phyloP scores from a whole-genome alignment of 192 early-diverging fungal species.

The Kickxella alabastrina region DNA sequence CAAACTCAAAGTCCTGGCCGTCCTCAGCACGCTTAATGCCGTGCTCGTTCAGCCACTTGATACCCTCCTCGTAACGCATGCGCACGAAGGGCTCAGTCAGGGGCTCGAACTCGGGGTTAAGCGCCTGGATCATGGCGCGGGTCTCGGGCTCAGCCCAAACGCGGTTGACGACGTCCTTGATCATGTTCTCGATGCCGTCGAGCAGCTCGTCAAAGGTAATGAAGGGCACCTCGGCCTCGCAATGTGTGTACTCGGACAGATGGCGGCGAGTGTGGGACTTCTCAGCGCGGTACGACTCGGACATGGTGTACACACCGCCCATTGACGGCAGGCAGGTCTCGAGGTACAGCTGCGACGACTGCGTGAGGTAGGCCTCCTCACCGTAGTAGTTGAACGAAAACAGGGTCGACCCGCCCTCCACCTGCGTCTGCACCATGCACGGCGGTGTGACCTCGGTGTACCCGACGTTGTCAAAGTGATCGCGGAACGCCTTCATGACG shows the following conservation, averaged over 20 bases:
- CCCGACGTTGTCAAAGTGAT: conserved; percentile 76
- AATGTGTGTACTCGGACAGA: conserved; percentile 94
- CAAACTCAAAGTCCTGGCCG: conserved; percentile 88
- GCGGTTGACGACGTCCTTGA: conserved; percentile 74
- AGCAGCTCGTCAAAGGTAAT: conserved; percentile 90
- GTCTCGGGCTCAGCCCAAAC: conserved; percentile 74
- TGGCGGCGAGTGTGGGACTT: conserved; percentile 96
- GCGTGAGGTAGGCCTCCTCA: conserved; percentile 94
- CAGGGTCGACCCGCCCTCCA: conserved; percentile 95
- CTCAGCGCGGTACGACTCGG: conserved; percentile 97
- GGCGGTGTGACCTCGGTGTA: conserved; percentile 96
- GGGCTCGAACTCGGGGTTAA: conserved; percentile 86
- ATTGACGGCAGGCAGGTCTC: conserved; percentile 93
- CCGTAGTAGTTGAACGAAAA: conserved; percentile 97
- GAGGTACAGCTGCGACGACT: conserved; percentile 97
- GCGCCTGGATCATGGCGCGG: conserved; percentile 72
- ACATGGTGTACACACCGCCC: conserved; percentile 94
- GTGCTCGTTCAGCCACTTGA: conserved; percentile 88
- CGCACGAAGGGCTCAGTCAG: conserved; percentile 79
- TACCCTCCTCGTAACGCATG: conserved; percentile 96
- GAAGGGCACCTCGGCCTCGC: conserved; percentile 95
- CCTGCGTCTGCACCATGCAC: conserved; percentile 98
- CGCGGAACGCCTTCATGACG: conserved; percentile 92
- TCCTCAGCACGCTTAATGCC: conserved; percentile 85
- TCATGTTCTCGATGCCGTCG: conserved; percentile 82